Evolutionary conservation across 305 asterid genomes (phyloP).

Genomic region (Plantago coronopus): DNA sequence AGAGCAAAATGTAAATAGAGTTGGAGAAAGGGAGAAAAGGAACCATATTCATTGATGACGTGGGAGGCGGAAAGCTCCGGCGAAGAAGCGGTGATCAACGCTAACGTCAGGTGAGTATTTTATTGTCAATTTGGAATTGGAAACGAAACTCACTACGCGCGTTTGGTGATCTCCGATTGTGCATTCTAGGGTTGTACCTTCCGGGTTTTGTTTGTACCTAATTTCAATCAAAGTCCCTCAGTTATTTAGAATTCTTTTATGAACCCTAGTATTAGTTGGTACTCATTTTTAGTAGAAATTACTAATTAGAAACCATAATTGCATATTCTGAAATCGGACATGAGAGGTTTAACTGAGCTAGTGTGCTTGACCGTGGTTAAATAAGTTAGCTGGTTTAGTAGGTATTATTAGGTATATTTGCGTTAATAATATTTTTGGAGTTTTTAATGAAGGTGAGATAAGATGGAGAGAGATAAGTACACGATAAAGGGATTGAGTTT

Average conservation of each 20-base stretch:
- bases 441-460: too few species aligned
- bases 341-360: too few species aligned
- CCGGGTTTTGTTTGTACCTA: neutral
- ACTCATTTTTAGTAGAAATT: too few species aligned
- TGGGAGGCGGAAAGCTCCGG: neutral
- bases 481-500: too few species aligned
- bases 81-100: neutral
- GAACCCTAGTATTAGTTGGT: too few species aligned
- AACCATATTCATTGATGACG: constrained; percentile 10
- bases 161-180: constrained; percentile 12
- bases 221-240: neutral
- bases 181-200: constrained; percentile 15
- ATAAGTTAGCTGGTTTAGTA: too few species aligned
- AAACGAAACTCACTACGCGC: constrained; percentile 2
- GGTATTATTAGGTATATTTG: too few species aligned
- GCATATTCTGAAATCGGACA: too few species aligned
- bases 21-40: constrained; percentile 8
- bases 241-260: neutral
- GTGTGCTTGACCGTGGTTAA: too few species aligned
- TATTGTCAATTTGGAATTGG: neutral
- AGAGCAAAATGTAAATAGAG: neutral
- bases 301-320: too few species aligned
- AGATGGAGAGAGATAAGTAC: too few species aligned
- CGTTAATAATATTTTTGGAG: too few species aligned
- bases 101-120: neutral